Base-by-base conservation (phyloP, 768 basidiomycete species). In the Suillus cothurnatus region DNA sequence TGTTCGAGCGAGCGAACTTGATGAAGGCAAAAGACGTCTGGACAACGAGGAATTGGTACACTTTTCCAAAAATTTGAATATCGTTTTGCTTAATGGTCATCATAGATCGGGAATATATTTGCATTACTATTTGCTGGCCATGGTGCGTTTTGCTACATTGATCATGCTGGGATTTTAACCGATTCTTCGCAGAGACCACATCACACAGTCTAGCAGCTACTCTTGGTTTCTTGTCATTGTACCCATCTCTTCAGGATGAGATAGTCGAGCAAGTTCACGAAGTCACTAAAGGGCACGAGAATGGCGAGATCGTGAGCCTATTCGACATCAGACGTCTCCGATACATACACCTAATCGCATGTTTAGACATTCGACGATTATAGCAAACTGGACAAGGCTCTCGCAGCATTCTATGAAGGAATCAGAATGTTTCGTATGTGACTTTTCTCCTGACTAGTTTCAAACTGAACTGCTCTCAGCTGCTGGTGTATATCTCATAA, bases 71-170 rank as follows among this genome's bases (percentile, higher is more conserved):
- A 11, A 23, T 21, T 19, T 53, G 6, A 12, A 26, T 5, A 39
- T 58, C 1, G 4, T 17, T 26, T 15, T 41, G 12, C 26, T 52
- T 26, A 64, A 64, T 19, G 12, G 6, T 36, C 39, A 49, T 56
- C n/a, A 53, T n/a, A 85, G 85, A 83, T 85, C 57, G 86, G 85
- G 6, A 87, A 87, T 59, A 70, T 85, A 1, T 87, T 80, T 66
- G 68, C 81, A 14, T 76, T 85, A 70, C 73, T 89, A 28, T 82
- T 88, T 47, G 86, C 87, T 52, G 87, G 88, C 15, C 85, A 88
- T 71, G 87, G 86, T 81, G 65, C 43, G 76, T 66, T 15, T n/a
- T 38, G 52, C 38, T 11, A 32, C 17, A 34, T 28, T 9, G n/a
- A 49, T 38, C 39, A 38, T 39, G 12, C 45, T 66, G 21, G 60